Evolutionary conservation across 1,284 basidiomycete genomes (phyloP).

Genomic region (Prillingera fragicola): DNA sequence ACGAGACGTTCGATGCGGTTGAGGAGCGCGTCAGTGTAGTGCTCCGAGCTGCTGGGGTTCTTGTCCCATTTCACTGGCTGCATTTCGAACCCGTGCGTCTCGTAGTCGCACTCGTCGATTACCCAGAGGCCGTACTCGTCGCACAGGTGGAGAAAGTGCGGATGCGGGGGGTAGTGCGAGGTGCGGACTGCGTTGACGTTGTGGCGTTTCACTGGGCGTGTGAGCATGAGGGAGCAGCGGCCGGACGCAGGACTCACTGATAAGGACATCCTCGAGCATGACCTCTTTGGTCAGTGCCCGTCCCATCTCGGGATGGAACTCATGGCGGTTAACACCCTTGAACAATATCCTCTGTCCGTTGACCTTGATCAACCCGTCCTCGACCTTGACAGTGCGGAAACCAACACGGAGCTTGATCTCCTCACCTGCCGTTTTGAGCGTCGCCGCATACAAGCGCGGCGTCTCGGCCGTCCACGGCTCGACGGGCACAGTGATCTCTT

Average conservation of each 20-base stretch:
- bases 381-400: constrained; percentile 21
- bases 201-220: constrained; percentile 27
- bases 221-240: no score
- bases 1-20: constrained; percentile 20
- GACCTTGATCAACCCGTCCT: constrained; percentile 20
- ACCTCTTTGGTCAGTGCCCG: constrained; percentile 14
- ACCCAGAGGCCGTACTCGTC: constrained; percentile 30
- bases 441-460: constrained; percentile 18
- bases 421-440: constrained; percentile 13
- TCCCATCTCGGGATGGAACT: constrained; percentile 20
- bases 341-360: constrained; percentile 22
- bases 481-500: not conserved
- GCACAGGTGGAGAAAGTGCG: constrained; percentile 21
- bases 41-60: constrained; percentile 10
- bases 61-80: constrained; percentile 13
- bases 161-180: constrained; percentile 25
- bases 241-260: no score
- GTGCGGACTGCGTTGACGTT: constrained; percentile 28
- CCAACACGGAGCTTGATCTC: constrained; percentile 16
- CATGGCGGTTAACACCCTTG: constrained; percentile 26
- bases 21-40: constrained; percentile 15
- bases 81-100: constrained; percentile 25
- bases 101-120: constrained; percentile 26
- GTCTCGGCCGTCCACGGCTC: constrained; percentile 24
- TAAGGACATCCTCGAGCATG: constrained; percentile 22